These are phyloP conservation scores for Candida sanyaensis DNA, from an alignment of 1,139 yeast species.

Conservation along the genomic window DNA sequence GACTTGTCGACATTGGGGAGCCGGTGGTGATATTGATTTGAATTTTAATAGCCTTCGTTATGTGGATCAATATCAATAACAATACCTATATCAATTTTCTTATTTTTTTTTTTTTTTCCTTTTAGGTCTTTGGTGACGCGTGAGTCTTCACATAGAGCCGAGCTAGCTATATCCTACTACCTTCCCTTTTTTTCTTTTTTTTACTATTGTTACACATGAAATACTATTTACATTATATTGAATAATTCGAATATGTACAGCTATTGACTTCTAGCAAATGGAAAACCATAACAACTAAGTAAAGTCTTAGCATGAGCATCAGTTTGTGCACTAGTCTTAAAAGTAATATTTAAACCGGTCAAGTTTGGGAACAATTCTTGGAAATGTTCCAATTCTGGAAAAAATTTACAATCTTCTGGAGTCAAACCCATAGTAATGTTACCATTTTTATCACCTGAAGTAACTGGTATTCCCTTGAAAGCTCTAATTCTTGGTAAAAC, in stretches of 20 bases:
- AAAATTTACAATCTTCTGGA: conserved; percentile 73
- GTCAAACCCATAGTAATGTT: conserved; percentile 83
- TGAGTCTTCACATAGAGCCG: too few relatives aligned
- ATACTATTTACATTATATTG: conserved; percentile 4
- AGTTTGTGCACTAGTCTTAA: conserved; percentile 87
- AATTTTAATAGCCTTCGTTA: too few relatives aligned
- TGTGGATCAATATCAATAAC: too few relatives aligned
- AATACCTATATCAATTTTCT: too few relatives aligned
- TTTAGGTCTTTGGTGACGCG: too few relatives aligned
- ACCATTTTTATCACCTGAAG: conserved; percentile 84
- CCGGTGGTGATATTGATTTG: neutral
- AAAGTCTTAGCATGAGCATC: conserved; percentile 91
- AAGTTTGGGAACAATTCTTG: conserved; percentile 89
- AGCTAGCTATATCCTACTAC: too few relatives aligned
- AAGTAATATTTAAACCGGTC: conserved; percentile 82
- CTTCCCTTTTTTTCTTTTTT: too few relatives aligned
- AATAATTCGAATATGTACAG: conserved; percentile 4
- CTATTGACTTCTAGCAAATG: conserved; percentile 45
- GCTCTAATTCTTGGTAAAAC: conserved; percentile 94
- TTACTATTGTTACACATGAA: neutral
- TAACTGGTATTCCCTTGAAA: conserved; percentile 73
- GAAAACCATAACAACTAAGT: conserved; percentile 80
- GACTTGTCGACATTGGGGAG: neutral
- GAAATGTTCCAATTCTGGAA: conserved; percentile 92
- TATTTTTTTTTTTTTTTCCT: too few relatives aligned